phyloP scores from a whole-genome alignment of 192 early-diverging fungal species.

The Coemansia sp. region DNA sequence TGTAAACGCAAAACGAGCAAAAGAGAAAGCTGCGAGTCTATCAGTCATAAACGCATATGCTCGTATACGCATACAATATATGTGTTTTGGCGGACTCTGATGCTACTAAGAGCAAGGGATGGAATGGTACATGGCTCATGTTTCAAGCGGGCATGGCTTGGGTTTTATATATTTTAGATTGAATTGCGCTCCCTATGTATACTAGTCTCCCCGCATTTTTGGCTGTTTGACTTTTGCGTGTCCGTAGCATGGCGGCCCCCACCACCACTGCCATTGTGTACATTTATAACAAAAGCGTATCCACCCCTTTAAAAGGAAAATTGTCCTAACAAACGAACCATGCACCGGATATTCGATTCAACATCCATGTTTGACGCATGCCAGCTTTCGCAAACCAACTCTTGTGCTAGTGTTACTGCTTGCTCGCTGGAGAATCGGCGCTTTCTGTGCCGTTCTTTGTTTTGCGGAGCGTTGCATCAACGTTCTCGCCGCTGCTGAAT shows the following conservation, averaged over 20 bases:
- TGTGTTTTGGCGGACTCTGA: not conserved
- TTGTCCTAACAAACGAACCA: too few species aligned
- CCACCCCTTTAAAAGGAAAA: too few species aligned
- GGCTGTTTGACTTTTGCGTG: too few species aligned
- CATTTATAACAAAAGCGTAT: too few species aligned
- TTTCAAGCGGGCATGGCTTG: not conserved
- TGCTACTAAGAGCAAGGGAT: not conserved
- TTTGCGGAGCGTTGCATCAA: conserved; percentile 11
- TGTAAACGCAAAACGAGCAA: not conserved
- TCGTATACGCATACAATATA: not conserved
- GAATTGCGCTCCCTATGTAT: too few species aligned
- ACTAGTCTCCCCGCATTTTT: too few species aligned
- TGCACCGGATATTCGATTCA: too few species aligned
- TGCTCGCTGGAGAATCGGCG: not conserved
- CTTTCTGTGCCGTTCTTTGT: not conserved
- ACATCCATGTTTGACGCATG: too few species aligned
- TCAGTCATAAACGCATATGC: not conserved
- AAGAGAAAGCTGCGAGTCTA: not conserved
- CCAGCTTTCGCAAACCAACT: too few species aligned
- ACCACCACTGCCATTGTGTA: too few species aligned
- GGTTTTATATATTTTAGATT: not conserved
- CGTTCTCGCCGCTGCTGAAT: conserved; percentile 24
- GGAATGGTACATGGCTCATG: not conserved
- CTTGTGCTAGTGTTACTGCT: too few species aligned
- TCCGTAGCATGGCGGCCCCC: too few species aligned